A percentile compares a stretch with the other conserved stretches of the same genome.
Evolutionary conservation across 306 rosid species (phyloP).

Genomic region (Cicer yamashitae): DNA sequence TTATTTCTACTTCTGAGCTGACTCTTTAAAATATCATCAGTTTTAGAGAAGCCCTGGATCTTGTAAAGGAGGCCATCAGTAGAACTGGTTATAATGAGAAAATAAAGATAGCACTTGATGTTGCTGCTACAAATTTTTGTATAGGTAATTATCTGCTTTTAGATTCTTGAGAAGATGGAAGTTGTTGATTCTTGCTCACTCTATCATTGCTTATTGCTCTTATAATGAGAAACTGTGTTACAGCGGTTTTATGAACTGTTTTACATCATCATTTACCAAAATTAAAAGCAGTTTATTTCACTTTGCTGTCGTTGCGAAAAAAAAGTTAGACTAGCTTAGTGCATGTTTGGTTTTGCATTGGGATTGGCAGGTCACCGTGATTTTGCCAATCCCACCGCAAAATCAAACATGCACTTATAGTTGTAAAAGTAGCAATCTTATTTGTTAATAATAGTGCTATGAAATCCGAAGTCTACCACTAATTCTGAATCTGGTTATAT

Average conservation of each 20-base stretch:
- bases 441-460: conserved; percentile 7
- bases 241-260: conserved; percentile 5
- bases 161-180: conserved; percentile 34
- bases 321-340: conserved; percentile 1
- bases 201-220: conserved; percentile 30
- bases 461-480: not conserved
- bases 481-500: conserved; percentile 8
- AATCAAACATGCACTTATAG: not conserved
- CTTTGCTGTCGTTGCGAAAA: conserved; percentile 7
- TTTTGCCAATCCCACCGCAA: too few relatives aligned
- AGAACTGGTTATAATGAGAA: conserved; percentile 78
- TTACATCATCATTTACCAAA: conserved; percentile 6
- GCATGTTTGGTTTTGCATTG: too few relatives aligned
- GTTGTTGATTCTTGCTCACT: conserved; percentile 22
- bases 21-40: conserved; percentile 56
- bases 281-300: conserved; percentile 1
- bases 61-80: conserved; percentile 84
- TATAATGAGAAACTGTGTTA: conserved; percentile 35
- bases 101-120: conserved; percentile 88
- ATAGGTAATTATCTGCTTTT: conserved; percentile 60
- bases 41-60: conserved; percentile 85
- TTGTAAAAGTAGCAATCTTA: conserved; percentile 13
- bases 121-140: conserved; percentile 86
- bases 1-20: conserved; percentile 41
- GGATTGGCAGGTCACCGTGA: too few relatives aligned